Conservation (phyloP, 345 rosid species). For the Durio zibethinus region DNA sequence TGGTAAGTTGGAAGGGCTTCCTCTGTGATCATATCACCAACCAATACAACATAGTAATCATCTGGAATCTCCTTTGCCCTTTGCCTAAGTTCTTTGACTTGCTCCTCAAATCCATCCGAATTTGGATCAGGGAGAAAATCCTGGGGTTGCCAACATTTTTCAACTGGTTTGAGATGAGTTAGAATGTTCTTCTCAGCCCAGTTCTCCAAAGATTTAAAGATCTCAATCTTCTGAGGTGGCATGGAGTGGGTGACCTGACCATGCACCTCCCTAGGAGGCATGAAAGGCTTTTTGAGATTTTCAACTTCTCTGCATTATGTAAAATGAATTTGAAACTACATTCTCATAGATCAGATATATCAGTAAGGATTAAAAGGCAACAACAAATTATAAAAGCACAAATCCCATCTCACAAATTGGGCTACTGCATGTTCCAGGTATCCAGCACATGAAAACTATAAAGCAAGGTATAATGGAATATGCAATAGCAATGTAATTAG, state of each 20-base stretch:
- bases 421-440: no score
- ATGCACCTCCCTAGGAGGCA: slow-evolving; percentile 75
- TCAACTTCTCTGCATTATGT: slow-evolving; percentile 59
- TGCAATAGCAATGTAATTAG: no score
- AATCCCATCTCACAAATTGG: no score
- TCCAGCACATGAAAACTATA: no score
- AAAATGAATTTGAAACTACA: background rate
- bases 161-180: slow-evolving; percentile 72
- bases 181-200: slow-evolving; percentile 82
- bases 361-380: background rate
- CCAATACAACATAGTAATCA: slow-evolving; percentile 64
- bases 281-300: slow-evolving; percentile 65
- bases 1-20: slow-evolving; percentile 60
- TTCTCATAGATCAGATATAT: background rate
- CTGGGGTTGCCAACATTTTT: slow-evolving; percentile 91
- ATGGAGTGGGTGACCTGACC: slow-evolving; percentile 88
- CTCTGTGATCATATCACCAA: slow-evolving; percentile 57
- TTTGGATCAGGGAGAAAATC: slow-evolving; percentile 86
- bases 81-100: slow-evolving; percentile 72
- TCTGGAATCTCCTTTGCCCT: slow-evolving; percentile 81
- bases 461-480: no score
- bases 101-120: slow-evolving; percentile 81
- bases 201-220: slow-evolving; percentile 73
- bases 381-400: no score
- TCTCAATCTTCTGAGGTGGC: slow-evolving; percentile 89